phyloP scores from a whole-genome alignment of 2,329 filamentous ascomycete genomes.

The Beauveria sp. region DNA sequence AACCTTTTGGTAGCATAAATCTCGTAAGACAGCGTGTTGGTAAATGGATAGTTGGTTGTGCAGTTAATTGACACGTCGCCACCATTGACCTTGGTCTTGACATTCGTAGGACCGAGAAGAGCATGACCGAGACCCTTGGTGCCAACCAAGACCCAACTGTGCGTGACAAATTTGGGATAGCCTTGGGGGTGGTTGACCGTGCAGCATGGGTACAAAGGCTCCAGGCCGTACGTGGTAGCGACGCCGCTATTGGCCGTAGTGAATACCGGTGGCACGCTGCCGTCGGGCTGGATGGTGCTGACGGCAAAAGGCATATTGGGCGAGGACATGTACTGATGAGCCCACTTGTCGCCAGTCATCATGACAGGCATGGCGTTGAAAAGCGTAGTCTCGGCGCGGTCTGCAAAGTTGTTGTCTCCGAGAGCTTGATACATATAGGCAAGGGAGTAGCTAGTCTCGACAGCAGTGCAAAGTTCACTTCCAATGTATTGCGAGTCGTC shows the following conservation, averaged over 20 bases:
- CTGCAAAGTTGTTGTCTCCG: slow-evolving; percentile 34
- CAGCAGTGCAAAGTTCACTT: slow-evolving; percentile 28
- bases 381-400: slow-evolving; percentile 42
- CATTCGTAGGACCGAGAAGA: slow-evolving; percentile 38
- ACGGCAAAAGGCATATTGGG: slow-evolving; percentile 43
- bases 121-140: slow-evolving; percentile 40
- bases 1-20: slow-evolving; percentile 20
- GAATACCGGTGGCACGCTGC: slow-evolving; percentile 26
- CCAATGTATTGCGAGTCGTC: slow-evolving; percentile 29
- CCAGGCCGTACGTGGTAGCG: slow-evolving; percentile 38
- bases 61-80: slow-evolving; percentile 32
- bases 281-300: slow-evolving; percentile 29
- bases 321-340: slow-evolving; percentile 46
- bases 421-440: slow-evolving; percentile 26
- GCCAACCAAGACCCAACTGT: slow-evolving; percentile 36
- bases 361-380: slow-evolving; percentile 49
- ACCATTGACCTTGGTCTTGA: slow-evolving; percentile 28
- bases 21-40: slow-evolving; percentile 22
- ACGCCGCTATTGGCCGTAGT: slow-evolving; percentile 37
- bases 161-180: slow-evolving; percentile 46
- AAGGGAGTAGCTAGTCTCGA: slow-evolving; percentile 26
- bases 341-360: slow-evolving; percentile 45
- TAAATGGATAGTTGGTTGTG: slow-evolving; percentile 39
- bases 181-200: slow-evolving; percentile 52
- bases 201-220: slow-evolving; percentile 47